phyloP scores from a whole-genome alignment of 2,329 filamentous ascomycete genomes.

The Aspergillus felis region DNA sequence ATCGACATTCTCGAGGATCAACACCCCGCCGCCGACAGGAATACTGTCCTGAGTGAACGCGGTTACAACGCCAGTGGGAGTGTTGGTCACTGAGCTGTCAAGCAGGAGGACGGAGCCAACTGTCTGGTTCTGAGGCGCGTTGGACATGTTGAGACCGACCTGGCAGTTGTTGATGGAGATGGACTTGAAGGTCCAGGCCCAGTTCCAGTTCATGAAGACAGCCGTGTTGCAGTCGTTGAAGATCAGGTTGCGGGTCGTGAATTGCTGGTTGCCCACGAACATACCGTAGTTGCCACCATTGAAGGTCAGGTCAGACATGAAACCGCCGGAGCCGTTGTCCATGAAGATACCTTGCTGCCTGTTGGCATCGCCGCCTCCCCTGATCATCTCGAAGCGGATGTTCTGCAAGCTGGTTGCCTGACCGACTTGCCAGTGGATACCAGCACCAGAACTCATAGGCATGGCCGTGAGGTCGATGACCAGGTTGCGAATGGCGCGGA shows the following conservation, averaged over 20 bases:
- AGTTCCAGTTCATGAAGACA: conserved; percentile 89
- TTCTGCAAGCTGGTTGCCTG: conserved; percentile 78
- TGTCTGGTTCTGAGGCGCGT: conserved; percentile 60
- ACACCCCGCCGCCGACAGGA: conserved; percentile 69
- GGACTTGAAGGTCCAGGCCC: conserved; percentile 78
- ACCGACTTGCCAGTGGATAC: conserved; percentile 83
- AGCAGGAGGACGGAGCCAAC: conserved; percentile 82
- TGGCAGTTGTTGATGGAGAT: conserved; percentile 68
- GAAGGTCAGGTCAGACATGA: conserved; percentile 79
- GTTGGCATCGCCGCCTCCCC: conserved; percentile 61
- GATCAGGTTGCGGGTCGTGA: conserved; percentile 75
- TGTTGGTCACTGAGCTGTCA: conserved; percentile 75
- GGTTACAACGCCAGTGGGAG: conserved; percentile 71
- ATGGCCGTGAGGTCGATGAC: conserved; percentile 69
- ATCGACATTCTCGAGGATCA: conserved; percentile 87
- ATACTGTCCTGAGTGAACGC: conserved; percentile 62
- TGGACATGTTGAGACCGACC: conserved; percentile 76
- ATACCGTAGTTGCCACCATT: conserved; percentile 75
- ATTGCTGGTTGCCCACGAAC: conserved; percentile 83
- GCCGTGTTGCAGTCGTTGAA: conserved; percentile 81
- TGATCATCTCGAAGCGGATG: conserved; percentile 74
- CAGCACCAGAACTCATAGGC: conserved; percentile 58
- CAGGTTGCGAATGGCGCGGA: conserved; percentile 77
- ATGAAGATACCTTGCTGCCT: conserved; percentile 75
- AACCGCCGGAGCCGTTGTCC: conserved; percentile 79